Evolutionary conservation across 2,329 filamentous ascomycete species (phyloP).

Genomic region (Scedosporium boydii): DNA sequence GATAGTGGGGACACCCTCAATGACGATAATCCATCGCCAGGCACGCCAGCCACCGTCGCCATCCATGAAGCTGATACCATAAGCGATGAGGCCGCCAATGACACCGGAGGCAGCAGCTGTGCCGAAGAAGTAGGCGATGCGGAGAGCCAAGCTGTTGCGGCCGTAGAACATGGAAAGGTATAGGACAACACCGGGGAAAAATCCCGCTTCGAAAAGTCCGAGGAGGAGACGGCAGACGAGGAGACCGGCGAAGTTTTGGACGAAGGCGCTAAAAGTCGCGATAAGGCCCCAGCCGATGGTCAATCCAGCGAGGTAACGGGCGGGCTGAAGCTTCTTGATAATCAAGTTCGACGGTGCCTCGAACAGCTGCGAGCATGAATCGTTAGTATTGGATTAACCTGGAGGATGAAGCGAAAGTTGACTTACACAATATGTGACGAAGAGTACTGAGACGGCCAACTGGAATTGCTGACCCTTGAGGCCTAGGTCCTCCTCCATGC

Average conservation of each 20-base stretch:
- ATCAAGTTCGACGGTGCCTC: conserved; percentile 31
- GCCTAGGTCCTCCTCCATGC: conserved; percentile 48
- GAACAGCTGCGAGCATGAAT: conserved; percentile 17
- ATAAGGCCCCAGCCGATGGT: conserved; percentile 40
- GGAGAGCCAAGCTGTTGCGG: conserved; percentile 49
- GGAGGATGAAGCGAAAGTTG: neutral
- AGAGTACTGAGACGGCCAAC: conserved; percentile 34
- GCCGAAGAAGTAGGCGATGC: conserved; percentile 54
- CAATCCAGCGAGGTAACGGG: conserved; percentile 37
- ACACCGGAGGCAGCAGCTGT: conserved; percentile 53
- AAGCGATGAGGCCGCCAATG: conserved; percentile 55
- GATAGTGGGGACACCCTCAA: conserved; percentile 47
- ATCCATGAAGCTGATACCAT: conserved; percentile 55
- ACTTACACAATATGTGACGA: conserved; percentile 31
- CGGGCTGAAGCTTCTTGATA: conserved; percentile 25
- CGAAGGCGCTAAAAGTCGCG: conserved; percentile 36
- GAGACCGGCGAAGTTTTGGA: conserved; percentile 36
- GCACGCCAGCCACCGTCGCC: conserved; percentile 45
- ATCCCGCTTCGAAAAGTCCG: conserved; percentile 41
- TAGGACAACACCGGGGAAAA: conserved; percentile 40
- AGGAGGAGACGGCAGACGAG: conserved; percentile 40
- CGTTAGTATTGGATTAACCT: too few relatives aligned
- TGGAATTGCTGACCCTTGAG: conserved; percentile 49
- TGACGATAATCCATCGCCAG: conserved; percentile 58
- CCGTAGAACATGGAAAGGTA: conserved; percentile 34